Evolutionary conservation across 768 basidiomycete genomes (phyloP), one percentile per base, ranked within the genome.

Genomic region (Fistulinella prunicolor): DNA sequence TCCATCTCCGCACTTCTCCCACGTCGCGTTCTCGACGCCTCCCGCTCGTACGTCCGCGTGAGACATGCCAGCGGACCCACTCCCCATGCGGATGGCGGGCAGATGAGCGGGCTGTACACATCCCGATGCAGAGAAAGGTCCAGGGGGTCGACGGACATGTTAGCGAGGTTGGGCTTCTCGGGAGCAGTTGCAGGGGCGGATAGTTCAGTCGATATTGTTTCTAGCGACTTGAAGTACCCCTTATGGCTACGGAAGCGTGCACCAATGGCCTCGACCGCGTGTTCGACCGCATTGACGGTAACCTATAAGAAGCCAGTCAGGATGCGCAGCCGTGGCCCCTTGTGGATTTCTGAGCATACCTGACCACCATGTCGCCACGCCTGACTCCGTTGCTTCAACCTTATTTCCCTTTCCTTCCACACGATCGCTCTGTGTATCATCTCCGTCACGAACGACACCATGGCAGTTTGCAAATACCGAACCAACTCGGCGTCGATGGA

Each of bases 371-470:
- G 44, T 39, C 74, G 70, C 83, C 86, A 89, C 7, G 73, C 82
- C 55, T 78, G 84, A 39, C 78, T 78, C 17, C 76, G 74, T 34
- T 70, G 68, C 65, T 86, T 87, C 58, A 83, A 59, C 26, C 68
- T 64, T 44, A 70, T 63, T 55, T 86, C 85, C 48, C 82, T 77
- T 55, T 85, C 83, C 35, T 78, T 77, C 30, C 74, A 68, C 7
- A 78, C 68, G 36, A 86, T 74, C 19, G 76, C 70, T 28, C 71
- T 73, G 46, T 78, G 75, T 2, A 84, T 65, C 0, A 81, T 44
- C 30, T 77, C 72, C 8, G 74, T 72, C 14, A 76, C 69, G 54
- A 86, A 89, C 26, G 73, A 69, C 9, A 73, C 68, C 19, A 81
- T 57, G 24, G 76, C 70, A 9, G 60, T 68, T 17, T 70, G 68